Conservation (phyloP, 495 filamentous ascomycete species). For the Aspergillus mulundensis region DNA sequence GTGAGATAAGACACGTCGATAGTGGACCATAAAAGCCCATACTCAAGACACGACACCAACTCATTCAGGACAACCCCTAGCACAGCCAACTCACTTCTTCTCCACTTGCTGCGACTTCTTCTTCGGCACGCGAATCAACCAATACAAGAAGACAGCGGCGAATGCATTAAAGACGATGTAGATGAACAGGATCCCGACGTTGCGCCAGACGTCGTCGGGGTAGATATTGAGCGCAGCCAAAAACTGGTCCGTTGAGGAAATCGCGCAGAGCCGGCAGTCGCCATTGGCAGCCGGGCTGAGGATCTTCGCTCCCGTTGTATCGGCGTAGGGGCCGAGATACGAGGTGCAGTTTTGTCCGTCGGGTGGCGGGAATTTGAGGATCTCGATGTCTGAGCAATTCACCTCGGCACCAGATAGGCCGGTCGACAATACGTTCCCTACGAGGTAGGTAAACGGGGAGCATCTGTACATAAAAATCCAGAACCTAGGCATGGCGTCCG, state of each 20-base stretch:
- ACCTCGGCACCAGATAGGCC: constrained; percentile 57
- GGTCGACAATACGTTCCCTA: constrained; percentile 59
- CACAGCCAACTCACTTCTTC: constrained; percentile 20
- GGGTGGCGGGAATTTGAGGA: constrained; percentile 51
- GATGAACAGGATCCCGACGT: constrained; percentile 66
- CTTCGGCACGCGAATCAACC: constrained; percentile 75
- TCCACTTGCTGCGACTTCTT: constrained; percentile 43
- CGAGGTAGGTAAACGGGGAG: constrained; percentile 70
- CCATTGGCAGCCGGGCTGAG: constrained; percentile 44
- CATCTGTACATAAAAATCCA: constrained; percentile 86
- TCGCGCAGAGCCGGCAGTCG: constrained; percentile 59
- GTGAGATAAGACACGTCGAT: neutral
- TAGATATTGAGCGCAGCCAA: constrained; percentile 44
- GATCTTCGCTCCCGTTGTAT: constrained; percentile 47
- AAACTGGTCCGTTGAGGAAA: constrained; percentile 59
- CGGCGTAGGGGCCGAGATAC: constrained; percentile 55
- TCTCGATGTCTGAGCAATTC: constrained; percentile 58
- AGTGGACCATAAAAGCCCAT: neutral
- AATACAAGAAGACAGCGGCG: constrained; percentile 73
- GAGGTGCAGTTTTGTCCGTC: constrained; percentile 48
- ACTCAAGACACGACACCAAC: neutral
- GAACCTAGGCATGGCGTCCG: constrained; percentile 60
- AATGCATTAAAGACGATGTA: constrained; percentile 75
- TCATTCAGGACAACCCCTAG: no score
- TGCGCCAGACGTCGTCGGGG: constrained; percentile 61